These are phyloP conservation scores for Cryphonectria nitschkei DNA, from an alignment of 2,329 filamentous ascomycete species.

Conservation along the genomic window DNA sequence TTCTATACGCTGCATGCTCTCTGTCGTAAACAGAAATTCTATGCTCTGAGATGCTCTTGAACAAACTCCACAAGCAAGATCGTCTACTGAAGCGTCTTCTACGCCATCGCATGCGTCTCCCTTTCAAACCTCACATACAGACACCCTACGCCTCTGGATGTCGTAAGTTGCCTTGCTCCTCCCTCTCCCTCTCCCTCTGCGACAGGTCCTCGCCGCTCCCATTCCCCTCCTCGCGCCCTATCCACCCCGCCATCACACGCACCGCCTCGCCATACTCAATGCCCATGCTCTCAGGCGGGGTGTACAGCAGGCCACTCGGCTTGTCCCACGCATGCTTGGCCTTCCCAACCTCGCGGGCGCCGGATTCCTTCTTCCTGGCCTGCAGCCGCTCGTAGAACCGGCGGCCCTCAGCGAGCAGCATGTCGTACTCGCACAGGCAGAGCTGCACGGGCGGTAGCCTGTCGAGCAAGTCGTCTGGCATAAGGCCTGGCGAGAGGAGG, in stretches of 20 bases:
- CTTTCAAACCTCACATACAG: neutral
- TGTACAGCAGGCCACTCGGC: conserved; percentile 41
- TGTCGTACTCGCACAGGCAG: conserved; percentile 67
- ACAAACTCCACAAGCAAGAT: neutral
- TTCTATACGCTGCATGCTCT: neutral
- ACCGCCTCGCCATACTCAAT: conserved; percentile 28
- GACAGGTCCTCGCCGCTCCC: conserved; percentile 11
- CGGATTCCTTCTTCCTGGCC: conserved; percentile 56
- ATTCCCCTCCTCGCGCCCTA: conserved; percentile 20
- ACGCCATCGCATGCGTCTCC: neutral
- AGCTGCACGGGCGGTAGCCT: conserved; percentile 59
- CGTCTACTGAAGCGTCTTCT: neutral
- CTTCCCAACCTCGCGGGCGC: conserved; percentile 51
- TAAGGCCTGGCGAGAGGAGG: conserved; percentile 61
- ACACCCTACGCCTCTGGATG: neutral
- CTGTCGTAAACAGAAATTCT: neutral
- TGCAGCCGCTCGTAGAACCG: conserved; percentile 63
- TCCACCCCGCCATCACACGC: conserved; percentile 23
- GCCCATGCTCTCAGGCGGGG: conserved; percentile 19
- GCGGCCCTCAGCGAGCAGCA: conserved; percentile 64
- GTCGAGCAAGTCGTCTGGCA: conserved; percentile 54
- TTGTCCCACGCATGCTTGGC: conserved; percentile 71
- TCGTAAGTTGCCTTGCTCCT: neutral
- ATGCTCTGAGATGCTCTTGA: neutral
- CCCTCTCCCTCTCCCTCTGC: neutral